Percentiles rank a stretch among this genome's conserved stretches.
Evolutionary conservation across 1,284 basidiomycete species (phyloP).

Genomic region (Stygiomarasmius scandens): DNA sequence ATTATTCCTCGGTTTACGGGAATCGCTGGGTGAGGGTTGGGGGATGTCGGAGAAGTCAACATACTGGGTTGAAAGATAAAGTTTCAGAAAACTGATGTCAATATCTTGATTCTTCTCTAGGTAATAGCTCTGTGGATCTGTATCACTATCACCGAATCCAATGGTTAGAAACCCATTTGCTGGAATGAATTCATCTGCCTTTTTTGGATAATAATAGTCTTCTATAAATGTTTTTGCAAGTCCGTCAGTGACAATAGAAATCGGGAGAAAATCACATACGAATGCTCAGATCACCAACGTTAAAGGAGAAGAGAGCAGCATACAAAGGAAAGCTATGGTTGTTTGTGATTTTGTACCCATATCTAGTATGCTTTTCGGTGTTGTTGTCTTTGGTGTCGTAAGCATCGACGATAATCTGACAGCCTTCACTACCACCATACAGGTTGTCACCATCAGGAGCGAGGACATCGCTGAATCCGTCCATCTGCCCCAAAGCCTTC

Average conservation of each 20-base stretch:
- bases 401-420: too few relatives aligned
- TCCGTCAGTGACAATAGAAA: too few relatives aligned
- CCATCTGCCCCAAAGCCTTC: neutral
- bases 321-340: neutral
- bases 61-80: constrained; percentile 18
- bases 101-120: constrained; percentile 12
- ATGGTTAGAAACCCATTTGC: constrained; percentile 7
- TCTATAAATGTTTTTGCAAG: too few relatives aligned
- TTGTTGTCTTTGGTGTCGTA: too few relatives aligned
- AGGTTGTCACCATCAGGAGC: constrained; percentile 6
- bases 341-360: constrained; percentile 20
- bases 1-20: too few relatives aligned
- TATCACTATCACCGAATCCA: constrained; percentile 18
- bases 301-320: neutral
- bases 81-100: constrained; percentile 20
- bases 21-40: too few relatives aligned
- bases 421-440: too few relatives aligned
- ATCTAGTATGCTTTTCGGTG: constrained; percentile 11
- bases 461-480: neutral
- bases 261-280: too few relatives aligned
- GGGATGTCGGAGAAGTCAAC: constrained; percentile 12
- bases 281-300: constrained; percentile 18
- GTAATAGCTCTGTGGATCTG: neutral
- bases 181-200: too few relatives aligned
- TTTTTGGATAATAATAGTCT: too few relatives aligned